A percentile compares a stretch with the other conserved stretches of the same genome.
phyloP scores from a whole-genome alignment of 768 basidiomycete species.

The Leccinum imitatum region DNA sequence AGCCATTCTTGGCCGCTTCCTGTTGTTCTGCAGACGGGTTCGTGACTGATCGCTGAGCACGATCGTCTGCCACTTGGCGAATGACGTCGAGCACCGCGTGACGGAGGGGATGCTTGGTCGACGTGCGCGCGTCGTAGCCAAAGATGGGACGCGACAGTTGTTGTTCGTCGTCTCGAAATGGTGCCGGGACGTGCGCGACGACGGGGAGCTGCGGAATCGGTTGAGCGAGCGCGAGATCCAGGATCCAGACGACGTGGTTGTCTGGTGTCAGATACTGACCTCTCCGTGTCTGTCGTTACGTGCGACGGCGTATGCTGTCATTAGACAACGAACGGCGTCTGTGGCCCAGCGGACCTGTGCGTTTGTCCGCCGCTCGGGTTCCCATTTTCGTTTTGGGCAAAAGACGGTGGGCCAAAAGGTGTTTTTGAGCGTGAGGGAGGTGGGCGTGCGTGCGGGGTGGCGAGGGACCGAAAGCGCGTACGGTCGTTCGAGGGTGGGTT shows the following conservation, averaged over 20 bases:
- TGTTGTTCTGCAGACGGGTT: conserved; percentile 1
- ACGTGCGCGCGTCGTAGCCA: conserved; percentile 69
- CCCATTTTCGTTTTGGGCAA: conserved; percentile 65
- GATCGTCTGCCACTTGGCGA: conserved; percentile 60
- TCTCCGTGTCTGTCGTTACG: too few relatives aligned
- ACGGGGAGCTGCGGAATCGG: conserved; percentile 59
- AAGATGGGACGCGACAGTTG: conserved; percentile 40
- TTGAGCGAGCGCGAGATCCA: not conserved
- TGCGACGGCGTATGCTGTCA: conserved; percentile 49
- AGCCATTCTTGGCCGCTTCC: conserved; percentile 50
- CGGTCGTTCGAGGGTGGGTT: conserved; percentile 48
- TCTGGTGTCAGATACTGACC: conserved; percentile 38
- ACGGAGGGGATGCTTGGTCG: conserved; percentile 72
- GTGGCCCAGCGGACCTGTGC: conserved; percentile 74
- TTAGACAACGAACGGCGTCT: conserved; percentile 57
- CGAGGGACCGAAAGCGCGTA: conserved; percentile 63
- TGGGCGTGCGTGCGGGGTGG: conserved; percentile 62
- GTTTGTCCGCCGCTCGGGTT: conserved; percentile 64
- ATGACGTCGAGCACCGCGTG: conserved; percentile 84
- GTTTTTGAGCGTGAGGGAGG: conserved; percentile 65
- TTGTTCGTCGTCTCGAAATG: conserved; percentile 39
- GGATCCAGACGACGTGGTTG: not conserved
- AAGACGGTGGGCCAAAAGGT: conserved; percentile 86
- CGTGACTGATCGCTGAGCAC: conserved; percentile 27
- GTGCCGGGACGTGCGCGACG: conserved; percentile 64